Evolutionary conservation across 192 early-diverging fungal species (phyloP).

Genomic region (Coemansia sp.): DNA sequence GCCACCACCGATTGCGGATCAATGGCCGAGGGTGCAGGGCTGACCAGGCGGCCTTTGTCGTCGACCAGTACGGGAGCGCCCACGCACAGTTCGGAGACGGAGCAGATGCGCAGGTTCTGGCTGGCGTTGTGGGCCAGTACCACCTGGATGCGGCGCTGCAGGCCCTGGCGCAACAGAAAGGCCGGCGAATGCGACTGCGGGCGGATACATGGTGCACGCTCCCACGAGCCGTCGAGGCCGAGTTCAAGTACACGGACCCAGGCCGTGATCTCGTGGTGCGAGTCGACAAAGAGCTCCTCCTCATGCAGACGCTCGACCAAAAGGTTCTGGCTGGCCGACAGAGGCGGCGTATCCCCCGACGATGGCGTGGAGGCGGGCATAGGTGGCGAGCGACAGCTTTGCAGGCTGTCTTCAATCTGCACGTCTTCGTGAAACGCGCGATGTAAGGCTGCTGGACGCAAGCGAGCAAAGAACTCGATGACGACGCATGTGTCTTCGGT

Average conservation of each 20-base stretch:
- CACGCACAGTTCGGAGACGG: conserved; percentile 1
- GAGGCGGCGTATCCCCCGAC: neutral
- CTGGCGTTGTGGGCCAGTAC: conserved; percentile 64
- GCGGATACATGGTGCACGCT: conserved; percentile 32
- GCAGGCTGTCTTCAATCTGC: conserved; percentile 28
- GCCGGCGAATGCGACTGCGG: conserved; percentile 25
- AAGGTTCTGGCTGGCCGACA: conserved; percentile 31
- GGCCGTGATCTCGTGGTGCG: conserved; percentile 61
- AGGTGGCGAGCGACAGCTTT: neutral
- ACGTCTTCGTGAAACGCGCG: conserved; percentile 44
- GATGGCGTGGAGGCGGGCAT: neutral
- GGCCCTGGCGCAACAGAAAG: conserved; percentile 65
- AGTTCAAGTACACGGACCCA: conserved; percentile 64
- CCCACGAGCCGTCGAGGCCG: conserved; percentile 57
- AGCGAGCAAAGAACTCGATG: conserved; percentile 37
- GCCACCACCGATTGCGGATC: neutral
- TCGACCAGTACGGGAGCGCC: conserved; percentile 51
- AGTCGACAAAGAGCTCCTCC: conserved; percentile 59
- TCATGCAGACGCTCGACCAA: conserved; percentile 35
- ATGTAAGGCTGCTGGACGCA: conserved; percentile 23
- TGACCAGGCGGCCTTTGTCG: conserved; percentile 51
- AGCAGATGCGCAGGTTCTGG: conserved; percentile 54
- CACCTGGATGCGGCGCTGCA: conserved; percentile 64
- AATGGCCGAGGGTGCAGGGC: neutral
- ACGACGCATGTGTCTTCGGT: conserved; percentile 20